A percentile compares a stretch with the other conserved stretches of the same genome.
Conservation (phyloP, 176 grass and related monocot genomes). For the Chloris gayana region DNA sequence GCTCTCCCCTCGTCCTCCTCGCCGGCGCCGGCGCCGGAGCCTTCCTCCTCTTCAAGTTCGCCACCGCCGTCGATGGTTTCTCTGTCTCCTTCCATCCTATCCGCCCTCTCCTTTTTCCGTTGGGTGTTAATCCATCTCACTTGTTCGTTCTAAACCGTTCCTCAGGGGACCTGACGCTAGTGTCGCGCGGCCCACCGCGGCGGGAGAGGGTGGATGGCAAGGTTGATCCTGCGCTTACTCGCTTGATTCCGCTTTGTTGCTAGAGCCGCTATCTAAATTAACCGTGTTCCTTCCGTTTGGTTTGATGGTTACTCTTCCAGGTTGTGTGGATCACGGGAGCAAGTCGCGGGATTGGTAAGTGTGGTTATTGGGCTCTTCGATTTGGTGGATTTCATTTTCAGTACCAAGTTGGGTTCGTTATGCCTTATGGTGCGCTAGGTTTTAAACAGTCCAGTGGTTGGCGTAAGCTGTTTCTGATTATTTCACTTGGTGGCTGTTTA, state of each 20-base stretch:
- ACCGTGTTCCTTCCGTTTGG: no score
- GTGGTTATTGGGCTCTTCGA: conserved; percentile 1
- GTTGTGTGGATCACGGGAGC: conserved; percentile 97
- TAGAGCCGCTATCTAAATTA: conserved; percentile 6
- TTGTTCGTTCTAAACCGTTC: not conserved
- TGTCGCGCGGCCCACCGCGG: conserved; percentile 63
- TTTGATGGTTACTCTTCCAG: conserved; percentile 31
- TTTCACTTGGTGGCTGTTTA: not conserved
- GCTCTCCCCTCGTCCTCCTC: conserved; percentile 41
- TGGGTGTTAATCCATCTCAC: not conserved
- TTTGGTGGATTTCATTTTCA: conserved; percentile 1
- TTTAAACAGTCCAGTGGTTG: not conserved
- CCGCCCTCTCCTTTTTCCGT: not conserved
- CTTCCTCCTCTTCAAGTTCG: conserved; percentile 68
- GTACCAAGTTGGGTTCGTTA: not conserved
- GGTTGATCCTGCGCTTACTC: conserved; percentile 32
- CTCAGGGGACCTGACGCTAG: conserved; percentile 88
- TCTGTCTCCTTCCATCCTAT: not conserved
- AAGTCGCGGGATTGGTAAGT: conserved; percentile 93
- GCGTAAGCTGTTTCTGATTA: not conserved
- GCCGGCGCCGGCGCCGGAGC: conserved; percentile 22
- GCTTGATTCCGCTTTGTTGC: not conserved
- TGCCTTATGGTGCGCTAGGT: not conserved
- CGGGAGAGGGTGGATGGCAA: conserved; percentile 80
- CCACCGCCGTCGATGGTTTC: conserved; percentile 75